Conservation (phyloP, 495 filamentous ascomycete genomes). For the Pseudoneurospora amorphoporcata region DNA sequence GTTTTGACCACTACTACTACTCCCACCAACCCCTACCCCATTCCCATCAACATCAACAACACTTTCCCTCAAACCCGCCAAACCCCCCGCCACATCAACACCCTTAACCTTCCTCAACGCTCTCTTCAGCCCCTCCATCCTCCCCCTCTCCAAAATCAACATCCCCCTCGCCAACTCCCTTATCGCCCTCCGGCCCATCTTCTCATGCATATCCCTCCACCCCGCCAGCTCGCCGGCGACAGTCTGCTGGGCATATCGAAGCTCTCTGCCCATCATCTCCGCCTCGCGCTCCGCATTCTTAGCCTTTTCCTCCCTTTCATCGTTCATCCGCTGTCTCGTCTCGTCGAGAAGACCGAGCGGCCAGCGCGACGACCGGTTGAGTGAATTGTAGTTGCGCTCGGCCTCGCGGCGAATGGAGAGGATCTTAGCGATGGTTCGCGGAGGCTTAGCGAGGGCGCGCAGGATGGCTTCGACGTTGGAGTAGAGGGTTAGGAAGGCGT, state of each 20-base stretch:
- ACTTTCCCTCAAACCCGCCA: neutral
- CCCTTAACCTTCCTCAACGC: slow-evolving; percentile 49
- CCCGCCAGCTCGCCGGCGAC: slow-evolving; percentile 86
- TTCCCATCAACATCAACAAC: neutral
- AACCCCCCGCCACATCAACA: neutral
- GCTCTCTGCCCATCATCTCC: slow-evolving; percentile 57
- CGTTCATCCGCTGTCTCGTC: slow-evolving; percentile 66
- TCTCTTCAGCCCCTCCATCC: slow-evolving; percentile 71
- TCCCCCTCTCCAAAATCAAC: slow-evolving; percentile 65
- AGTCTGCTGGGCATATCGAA: slow-evolving; percentile 86
- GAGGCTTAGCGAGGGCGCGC: slow-evolving; percentile 69
- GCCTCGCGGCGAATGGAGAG: slow-evolving; percentile 52
- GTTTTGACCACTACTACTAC: neutral
- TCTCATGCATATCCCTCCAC: slow-evolving; percentile 81
- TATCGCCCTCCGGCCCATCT: slow-evolving; percentile 63
- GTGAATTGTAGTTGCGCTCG: slow-evolving; percentile 61
- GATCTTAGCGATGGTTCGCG: slow-evolving; percentile 64
- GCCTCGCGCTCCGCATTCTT: slow-evolving; percentile 53
- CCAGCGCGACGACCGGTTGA: slow-evolving; percentile 66
- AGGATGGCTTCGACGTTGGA: slow-evolving; percentile 74
- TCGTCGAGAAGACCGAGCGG: slow-evolving; percentile 81
- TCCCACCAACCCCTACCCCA: neutral
- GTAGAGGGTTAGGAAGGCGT: slow-evolving; percentile 61
- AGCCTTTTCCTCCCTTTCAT: slow-evolving; percentile 69
- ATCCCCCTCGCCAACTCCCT: slow-evolving; percentile 65